Conservation (phyloP, 495 filamentous ascomycete species). For the Chaetomidium leptoderma region DNA sequence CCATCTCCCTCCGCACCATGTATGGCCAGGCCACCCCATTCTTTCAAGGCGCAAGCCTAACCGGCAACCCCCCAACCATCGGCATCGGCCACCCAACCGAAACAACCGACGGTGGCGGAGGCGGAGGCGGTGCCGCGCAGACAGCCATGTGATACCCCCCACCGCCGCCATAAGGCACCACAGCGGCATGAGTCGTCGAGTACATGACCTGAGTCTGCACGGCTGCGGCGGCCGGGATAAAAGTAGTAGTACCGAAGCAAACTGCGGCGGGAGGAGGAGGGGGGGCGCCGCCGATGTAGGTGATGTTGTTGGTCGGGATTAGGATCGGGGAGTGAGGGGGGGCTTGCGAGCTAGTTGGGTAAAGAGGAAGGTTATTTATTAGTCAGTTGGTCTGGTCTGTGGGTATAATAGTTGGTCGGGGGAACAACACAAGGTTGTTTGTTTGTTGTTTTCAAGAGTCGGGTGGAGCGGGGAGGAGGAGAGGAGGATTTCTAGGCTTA, state of each 20-base stretch:
- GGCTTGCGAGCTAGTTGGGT: background rate
- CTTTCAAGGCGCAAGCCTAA: background rate
- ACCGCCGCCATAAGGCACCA: background rate
- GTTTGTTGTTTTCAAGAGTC: too few species aligned
- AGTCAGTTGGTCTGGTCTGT: too few species aligned
- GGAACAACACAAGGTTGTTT: too few species aligned
- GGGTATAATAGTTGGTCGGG: too few species aligned
- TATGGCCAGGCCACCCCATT: too few species aligned
- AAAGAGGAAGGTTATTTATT: too few species aligned
- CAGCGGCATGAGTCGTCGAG: too few species aligned
- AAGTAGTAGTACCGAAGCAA: background rate
- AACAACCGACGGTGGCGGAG: background rate
- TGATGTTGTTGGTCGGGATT: constrained; percentile 2
- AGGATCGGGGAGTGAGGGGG: background rate
- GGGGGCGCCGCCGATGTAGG: constrained; percentile 3
- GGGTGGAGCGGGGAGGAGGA: too few species aligned
- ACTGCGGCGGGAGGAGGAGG: constrained; percentile 8
- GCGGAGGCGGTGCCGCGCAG: constrained; percentile 11
- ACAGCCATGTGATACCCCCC: background rate
- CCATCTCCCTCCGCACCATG: too few species aligned
- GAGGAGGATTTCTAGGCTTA: background rate
- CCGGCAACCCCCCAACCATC: background rate
- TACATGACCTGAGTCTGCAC: too few species aligned
- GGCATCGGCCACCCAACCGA: background rate
- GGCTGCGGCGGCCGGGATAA: too few species aligned